Evolutionary conservation across 768 basidiomycete species (phyloP).

Genomic region (Lactifluus hygrophoroides): DNA sequence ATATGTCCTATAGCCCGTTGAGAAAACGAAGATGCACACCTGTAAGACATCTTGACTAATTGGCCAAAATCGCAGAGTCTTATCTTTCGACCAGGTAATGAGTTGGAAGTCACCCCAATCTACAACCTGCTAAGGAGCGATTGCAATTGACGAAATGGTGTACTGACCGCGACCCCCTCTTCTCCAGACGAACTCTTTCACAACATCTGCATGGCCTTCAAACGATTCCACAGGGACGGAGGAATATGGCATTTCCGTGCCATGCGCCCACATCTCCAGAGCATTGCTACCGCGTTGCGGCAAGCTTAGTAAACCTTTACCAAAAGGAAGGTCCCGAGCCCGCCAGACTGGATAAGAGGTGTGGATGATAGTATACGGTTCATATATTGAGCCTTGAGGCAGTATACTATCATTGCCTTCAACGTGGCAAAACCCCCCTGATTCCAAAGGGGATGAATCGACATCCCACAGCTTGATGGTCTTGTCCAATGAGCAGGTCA

Average conservation of each 20-base stretch:
- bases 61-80: conserved; percentile 88
- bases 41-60: conserved; percentile 62
- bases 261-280: conserved; percentile 71
- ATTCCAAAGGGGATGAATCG: conserved; percentile 24
- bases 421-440: conserved; percentile 1
- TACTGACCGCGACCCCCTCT: conserved; percentile 47
- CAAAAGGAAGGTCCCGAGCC: conserved; percentile 87
- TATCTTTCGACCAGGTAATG: conserved; percentile 83
- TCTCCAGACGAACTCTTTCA: conserved; percentile 98
- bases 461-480: conserved; percentile 85
- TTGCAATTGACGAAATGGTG: not conserved
- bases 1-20: not conserved
- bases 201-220: conserved; percentile 85
- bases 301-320: conserved; percentile 75
- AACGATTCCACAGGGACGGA: conserved; percentile 60
- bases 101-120: conserved; percentile 47
- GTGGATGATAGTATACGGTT: conserved; percentile 46
- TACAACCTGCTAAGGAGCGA: conserved; percentile 11
- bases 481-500: conserved; percentile 93
- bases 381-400: conserved; percentile 16
- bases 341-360: conserved; percentile 93
- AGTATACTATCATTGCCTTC: conserved; percentile 11
- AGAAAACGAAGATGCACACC: conserved; percentile 32
- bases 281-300: conserved; percentile 82
- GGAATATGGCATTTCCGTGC: conserved; percentile 22